Percentiles rank a stretch among this genome's conserved stretches.
phyloP scores from a whole-genome alignment of 192 early-diverging fungal genomes.

The Backusella tarrabulga region DNA sequence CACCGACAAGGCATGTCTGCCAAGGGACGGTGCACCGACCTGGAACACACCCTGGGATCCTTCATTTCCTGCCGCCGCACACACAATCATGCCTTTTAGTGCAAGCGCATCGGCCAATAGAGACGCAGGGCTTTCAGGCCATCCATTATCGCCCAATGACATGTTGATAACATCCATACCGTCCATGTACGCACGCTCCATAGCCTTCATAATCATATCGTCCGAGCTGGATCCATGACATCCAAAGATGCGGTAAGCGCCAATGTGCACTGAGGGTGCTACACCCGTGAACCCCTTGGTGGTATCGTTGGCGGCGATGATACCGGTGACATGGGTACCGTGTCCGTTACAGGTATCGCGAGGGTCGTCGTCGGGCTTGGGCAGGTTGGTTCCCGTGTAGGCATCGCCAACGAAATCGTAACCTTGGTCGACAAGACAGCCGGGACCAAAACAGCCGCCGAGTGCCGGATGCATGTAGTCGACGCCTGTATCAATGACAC shows the following conservation, averaged over 20 bases:
- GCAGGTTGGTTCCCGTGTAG: slow-evolving; percentile 40
- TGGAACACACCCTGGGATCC: slow-evolving; percentile 59
- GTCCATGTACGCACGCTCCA: slow-evolving; percentile 44
- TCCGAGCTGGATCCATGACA: slow-evolving; percentile 48
- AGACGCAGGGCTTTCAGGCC: slow-evolving; percentile 50
- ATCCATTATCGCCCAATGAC: slow-evolving; percentile 62
- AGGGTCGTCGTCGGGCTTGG: slow-evolving; percentile 41
- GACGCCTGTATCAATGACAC: slow-evolving; percentile 58
- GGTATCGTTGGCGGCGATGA: slow-evolving; percentile 65
- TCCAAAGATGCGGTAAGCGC: slow-evolving; percentile 66
- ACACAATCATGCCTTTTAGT: slow-evolving; percentile 55
- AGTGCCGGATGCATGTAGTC: slow-evolving; percentile 60
- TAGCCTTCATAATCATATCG: slow-evolving; percentile 57
- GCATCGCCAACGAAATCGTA: slow-evolving; percentile 54
- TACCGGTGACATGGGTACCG: slow-evolving; percentile 56
- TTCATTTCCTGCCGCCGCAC: slow-evolving; percentile 75
- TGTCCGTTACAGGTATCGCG: slow-evolving; percentile 50
- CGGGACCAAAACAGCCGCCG: slow-evolving; percentile 56
- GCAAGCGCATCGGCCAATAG: slow-evolving; percentile 43
- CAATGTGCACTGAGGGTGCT: slow-evolving; percentile 70
- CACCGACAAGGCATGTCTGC: slow-evolving; percentile 53
- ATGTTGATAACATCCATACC: slow-evolving; percentile 64
- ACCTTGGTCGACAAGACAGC: slow-evolving; percentile 51
- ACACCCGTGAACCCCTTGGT: slow-evolving; percentile 62
- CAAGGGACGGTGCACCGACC: slow-evolving; percentile 46